phyloP scores from a whole-genome alignment of 176 grass and related monocot species.

The Ampelocalamus luodianensis region DNA sequence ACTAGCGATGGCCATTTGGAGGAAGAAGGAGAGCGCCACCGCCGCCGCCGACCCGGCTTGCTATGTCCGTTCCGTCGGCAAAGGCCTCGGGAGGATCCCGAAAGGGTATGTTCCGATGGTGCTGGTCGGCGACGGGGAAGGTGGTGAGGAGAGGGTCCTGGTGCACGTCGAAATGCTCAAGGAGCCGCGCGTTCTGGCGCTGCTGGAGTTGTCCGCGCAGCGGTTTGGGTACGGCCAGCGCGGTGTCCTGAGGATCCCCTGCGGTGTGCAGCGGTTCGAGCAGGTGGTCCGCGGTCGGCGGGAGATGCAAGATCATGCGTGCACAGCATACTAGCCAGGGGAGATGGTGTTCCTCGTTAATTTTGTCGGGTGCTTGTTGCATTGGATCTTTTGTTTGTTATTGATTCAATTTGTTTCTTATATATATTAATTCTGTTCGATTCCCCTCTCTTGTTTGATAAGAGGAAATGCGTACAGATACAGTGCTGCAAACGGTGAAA shows the following conservation, averaged over 20 bases:
- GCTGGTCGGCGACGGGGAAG: background rate
- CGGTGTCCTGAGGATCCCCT: slow-evolving; percentile 38
- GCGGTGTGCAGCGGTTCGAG: slow-evolving; percentile 16
- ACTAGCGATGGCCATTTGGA: background rate
- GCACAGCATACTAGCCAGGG: too few relatives aligned
- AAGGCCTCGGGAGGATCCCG: background rate
- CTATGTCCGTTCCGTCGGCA: slow-evolving; percentile 11
- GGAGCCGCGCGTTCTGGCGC: slow-evolving; percentile 15
- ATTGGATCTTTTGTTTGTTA: too few relatives aligned
- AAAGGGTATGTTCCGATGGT: slow-evolving; percentile 23
- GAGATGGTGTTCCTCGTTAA: too few relatives aligned
- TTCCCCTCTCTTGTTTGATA: too few relatives aligned
- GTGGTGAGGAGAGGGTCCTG: background rate
- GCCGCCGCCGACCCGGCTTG: background rate
- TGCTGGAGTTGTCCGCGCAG: slow-evolving; percentile 41
- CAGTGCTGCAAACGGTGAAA: too few relatives aligned
- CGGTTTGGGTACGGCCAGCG: slow-evolving; percentile 43
- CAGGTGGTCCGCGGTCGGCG: background rate
- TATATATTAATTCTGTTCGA: too few relatives aligned
- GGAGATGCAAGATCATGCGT: background rate
- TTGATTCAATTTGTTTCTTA: too few relatives aligned
- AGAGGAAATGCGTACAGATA: too few relatives aligned
- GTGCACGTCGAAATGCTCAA: slow-evolving; percentile 32
- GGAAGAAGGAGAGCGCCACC: slow-evolving; percentile 24
- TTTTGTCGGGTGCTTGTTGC: too few relatives aligned